A percentile compares a stretch with the other conserved stretches of the same genome.
Conservation (phyloP, 2,329 filamentous ascomycete species). For the Sporothrix phasma region DNA sequence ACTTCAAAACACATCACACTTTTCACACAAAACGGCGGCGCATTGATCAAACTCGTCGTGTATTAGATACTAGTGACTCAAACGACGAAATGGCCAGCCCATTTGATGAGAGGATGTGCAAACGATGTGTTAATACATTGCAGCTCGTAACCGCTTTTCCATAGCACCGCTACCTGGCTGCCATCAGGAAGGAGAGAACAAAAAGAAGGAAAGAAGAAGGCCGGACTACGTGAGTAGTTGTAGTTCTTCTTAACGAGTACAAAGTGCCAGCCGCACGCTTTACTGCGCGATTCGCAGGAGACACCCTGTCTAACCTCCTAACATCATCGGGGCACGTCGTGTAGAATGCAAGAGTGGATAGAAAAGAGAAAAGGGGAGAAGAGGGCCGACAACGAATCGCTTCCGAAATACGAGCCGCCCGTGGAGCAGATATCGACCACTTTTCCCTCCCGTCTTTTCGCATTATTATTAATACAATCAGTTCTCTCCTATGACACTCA, state of each 20-base stretch:
- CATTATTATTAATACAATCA: too few species aligned
- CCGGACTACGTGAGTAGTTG: neutral
- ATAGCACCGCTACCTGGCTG: neutral
- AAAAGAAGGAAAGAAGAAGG: neutral
- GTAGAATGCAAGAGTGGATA: too few species aligned
- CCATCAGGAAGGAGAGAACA: neutral
- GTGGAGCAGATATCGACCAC: too few species aligned
- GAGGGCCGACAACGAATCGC: too few species aligned
- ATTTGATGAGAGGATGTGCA: neutral
- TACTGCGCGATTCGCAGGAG: neutral
- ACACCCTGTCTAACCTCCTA: conserved; percentile 6
- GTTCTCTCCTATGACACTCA: too few species aligned
- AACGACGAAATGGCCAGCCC: too few species aligned
- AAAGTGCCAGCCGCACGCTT: neutral
- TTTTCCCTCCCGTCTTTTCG: too few species aligned
- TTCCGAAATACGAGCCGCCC: too few species aligned
- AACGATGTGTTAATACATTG: neutral
- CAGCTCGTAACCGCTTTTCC: neutral
- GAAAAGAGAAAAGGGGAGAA: too few species aligned
- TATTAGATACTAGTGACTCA: neutral
- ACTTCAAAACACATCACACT: neutral
- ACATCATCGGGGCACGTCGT: neutral
- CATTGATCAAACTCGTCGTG: neutral
- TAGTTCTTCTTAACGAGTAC: neutral
- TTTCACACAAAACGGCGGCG: neutral